Conservation (phyloP, 805 yeast genomes). For the Barnettozyma sp. region DNA sequence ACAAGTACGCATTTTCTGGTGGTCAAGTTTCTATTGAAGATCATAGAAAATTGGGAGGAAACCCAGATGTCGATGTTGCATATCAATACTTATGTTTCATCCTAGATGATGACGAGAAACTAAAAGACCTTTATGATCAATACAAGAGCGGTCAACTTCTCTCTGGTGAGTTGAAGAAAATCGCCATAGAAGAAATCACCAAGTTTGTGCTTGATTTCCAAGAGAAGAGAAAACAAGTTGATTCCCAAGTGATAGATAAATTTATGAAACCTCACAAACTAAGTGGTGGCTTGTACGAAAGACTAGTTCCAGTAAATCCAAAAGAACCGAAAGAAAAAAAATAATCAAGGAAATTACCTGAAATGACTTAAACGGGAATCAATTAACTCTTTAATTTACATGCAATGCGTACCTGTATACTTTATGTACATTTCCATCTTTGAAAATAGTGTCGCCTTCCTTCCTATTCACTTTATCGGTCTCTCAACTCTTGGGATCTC, state of each 20-base stretch:
- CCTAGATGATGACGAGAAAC: constrained; percentile 77
- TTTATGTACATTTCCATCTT: constrained; percentile 1
- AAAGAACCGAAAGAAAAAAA: constrained; percentile 26
- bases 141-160: constrained; percentile 78
- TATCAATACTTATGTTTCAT: constrained; percentile 89
- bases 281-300: constrained; percentile 64
- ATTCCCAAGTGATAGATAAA: constrained; percentile 49
- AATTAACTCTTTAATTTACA: too few species aligned
- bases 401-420: too few species aligned
- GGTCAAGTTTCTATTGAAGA: constrained; percentile 85
- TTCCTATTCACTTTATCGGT: too few species aligned
- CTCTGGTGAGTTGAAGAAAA: constrained; percentile 89
- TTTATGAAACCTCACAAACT: constrained; percentile 85
- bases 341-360: too few species aligned
- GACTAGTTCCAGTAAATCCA: constrained; percentile 64
- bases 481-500: not conserved
- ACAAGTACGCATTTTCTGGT: constrained; percentile 94
- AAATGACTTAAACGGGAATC: too few species aligned
- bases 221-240: constrained; percentile 60
- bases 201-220: constrained; percentile 79
- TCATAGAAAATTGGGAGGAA: constrained; percentile 85
- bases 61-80: constrained; percentile 93
- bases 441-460: too few species aligned
- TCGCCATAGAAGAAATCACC: constrained; percentile 75
- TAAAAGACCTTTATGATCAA: constrained; percentile 50